Conservation (phyloP, 1,284 basidiomycete genomes). For the Ganoderma meredithae region DNA sequence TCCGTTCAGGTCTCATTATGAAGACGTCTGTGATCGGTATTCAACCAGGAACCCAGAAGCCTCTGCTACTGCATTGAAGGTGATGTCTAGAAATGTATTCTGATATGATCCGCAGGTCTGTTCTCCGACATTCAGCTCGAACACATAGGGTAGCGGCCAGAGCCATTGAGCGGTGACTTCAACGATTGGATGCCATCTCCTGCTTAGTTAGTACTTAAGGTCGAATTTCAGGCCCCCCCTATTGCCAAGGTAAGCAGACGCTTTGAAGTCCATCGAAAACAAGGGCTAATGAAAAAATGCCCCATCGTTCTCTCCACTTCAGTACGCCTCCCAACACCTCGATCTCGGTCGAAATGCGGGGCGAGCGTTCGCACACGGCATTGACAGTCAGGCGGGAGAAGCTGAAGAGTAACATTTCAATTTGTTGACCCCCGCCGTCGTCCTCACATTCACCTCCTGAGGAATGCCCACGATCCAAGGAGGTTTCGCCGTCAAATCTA, state of each 20-base stretch:
- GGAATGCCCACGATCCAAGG: neutral
- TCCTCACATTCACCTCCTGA: neutral
- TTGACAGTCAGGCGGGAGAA: neutral
- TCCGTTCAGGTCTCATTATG: neutral
- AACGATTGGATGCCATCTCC: neutral
- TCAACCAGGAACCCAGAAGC: conserved; percentile 7
- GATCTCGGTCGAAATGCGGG: neutral
- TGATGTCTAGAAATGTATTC: neutral
- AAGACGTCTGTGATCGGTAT: conserved; percentile 14
- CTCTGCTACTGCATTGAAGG: neutral
- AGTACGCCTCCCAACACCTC: neutral
- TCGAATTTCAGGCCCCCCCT: neutral
- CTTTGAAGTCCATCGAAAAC: neutral
- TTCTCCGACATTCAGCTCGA: neutral
- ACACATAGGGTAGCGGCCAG: neutral
- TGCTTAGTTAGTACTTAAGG: neutral
- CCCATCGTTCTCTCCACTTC: neutral
- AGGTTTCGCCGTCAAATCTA: neutral
- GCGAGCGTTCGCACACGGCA: neutral
- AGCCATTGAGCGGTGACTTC: neutral
- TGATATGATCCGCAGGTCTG: conserved; percentile 6
- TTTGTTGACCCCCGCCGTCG: neutral
- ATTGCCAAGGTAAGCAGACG: neutral
- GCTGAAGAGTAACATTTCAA: neutral
- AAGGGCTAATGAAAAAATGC: neutral